Percentiles rank a stretch among this genome's conserved stretches.
These are phyloP conservation scores for Geranium incanum DNA, from an alignment of 441 rosid genomes.

Conservation along the genomic window DNA sequence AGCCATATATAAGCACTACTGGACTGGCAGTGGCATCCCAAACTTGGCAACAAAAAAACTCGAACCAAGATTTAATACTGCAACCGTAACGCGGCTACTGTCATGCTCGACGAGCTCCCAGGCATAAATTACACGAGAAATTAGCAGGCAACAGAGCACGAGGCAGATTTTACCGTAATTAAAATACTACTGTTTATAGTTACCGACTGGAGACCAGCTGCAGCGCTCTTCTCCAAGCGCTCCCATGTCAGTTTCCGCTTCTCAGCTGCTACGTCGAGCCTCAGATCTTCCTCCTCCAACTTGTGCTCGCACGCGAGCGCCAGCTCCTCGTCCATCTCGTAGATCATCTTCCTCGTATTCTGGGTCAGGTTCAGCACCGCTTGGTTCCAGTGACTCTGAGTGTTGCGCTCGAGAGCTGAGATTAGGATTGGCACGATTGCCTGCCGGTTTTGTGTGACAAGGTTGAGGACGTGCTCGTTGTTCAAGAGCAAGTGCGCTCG, in stretches of 20 bases:
- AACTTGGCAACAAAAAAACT: constrained; percentile 16
- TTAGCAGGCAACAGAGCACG: constrained; percentile 47
- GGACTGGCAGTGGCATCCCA: constrained; percentile 16
- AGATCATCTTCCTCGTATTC: constrained; percentile 43
- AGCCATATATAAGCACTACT: constrained; percentile 24
- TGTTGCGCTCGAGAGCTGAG: constrained; percentile 53
- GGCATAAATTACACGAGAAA: not conserved
- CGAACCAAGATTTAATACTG: constrained; percentile 14
- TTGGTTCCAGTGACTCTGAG: constrained; percentile 62
- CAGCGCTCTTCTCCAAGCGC: constrained; percentile 42
- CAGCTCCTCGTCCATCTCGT: constrained; percentile 65
- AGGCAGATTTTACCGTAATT: constrained; percentile 29
- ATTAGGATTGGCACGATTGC: constrained; percentile 49
- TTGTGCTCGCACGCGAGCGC: constrained; percentile 41
- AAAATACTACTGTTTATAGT: constrained; percentile 18
- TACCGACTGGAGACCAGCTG: constrained; percentile 30
- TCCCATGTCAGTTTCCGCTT: constrained; percentile 57
- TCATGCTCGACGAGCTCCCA: too few species aligned
- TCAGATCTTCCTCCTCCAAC: constrained; percentile 47
- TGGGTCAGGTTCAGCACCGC: constrained; percentile 61
- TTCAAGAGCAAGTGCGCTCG: constrained; percentile 67
- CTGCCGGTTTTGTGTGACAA: constrained; percentile 41
- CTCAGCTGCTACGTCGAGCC: constrained; percentile 35
- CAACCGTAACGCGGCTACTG: too few species aligned
- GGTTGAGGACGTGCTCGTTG: constrained; percentile 53